Evolutionary conservation across 176 grass and related monocot genomes (phyloP).

Genomic region (Microstegium vimineum): DNA sequence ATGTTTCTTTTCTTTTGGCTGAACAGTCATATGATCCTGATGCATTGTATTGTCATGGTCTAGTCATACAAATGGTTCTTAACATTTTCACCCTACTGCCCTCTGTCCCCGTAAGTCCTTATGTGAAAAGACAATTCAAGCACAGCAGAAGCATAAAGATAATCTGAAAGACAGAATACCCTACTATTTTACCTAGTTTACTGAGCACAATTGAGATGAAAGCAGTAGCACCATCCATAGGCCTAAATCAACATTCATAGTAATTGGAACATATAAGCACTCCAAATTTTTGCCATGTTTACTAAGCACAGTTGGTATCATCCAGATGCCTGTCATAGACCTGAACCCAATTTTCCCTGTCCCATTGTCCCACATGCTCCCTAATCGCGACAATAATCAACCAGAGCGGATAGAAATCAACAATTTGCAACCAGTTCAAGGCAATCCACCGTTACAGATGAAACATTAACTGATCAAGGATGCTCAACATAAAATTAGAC

Average conservation of each 20-base stretch:
- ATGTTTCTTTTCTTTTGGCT: not conserved
- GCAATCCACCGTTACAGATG: conserved; percentile 24
- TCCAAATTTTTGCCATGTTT: not conserved
- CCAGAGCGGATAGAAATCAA: not conserved
- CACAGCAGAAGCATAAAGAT: not conserved
- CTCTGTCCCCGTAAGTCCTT: not conserved
- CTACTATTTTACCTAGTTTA: not conserved
- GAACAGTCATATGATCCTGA: not conserved
- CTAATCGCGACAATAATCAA: conserved; percentile 4
- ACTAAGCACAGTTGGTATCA: not conserved
- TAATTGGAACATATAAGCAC: not conserved
- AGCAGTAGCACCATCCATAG: not conserved
- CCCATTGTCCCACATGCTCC: not conserved
- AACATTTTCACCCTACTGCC: not conserved
- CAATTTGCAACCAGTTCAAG: conserved; percentile 13
- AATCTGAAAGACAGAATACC: not conserved
- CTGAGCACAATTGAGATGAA: not conserved
- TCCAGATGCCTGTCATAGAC: not conserved
- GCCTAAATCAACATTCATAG: not conserved
- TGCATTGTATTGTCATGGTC: not conserved
- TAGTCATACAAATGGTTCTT: not conserved
- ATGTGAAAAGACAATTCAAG: not conserved
- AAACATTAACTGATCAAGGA: conserved; percentile 28
- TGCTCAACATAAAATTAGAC: conserved; percentile 31
- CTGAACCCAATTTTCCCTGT: not conserved